Evolutionary conservation across 805 yeast species (phyloP).

Genomic region (Lachancea mirantina): DNA sequence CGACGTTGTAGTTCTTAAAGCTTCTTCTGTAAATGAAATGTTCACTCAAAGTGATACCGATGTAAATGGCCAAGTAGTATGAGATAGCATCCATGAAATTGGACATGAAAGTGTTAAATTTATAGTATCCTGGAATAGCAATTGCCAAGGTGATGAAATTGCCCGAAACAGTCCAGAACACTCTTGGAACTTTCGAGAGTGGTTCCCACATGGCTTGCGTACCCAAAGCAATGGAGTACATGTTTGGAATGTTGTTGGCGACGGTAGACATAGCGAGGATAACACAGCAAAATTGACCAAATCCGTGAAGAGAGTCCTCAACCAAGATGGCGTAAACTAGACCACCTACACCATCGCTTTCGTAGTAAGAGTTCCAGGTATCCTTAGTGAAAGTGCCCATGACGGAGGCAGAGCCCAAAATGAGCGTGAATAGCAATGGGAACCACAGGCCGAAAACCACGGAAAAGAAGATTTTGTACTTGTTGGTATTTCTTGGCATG

Average conservation of each 20-base stretch:
- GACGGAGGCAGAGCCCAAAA: slow-evolving; percentile 81
- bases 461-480: slow-evolving; percentile 53
- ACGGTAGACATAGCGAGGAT: slow-evolving; percentile 78
- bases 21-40: slow-evolving; percentile 74
- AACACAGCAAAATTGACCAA: slow-evolving; percentile 87
- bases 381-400: slow-evolving; percentile 50
- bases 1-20: slow-evolving; percentile 52
- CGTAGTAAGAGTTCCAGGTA: slow-evolving; percentile 45
- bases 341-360: slow-evolving; percentile 64
- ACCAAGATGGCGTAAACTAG: slow-evolving; percentile 73
- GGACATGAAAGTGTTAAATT: slow-evolving; percentile 63
- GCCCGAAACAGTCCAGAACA: slow-evolving; percentile 72
- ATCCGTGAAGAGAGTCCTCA: slow-evolving; percentile 72
- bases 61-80: slow-evolving; percentile 84
- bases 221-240: slow-evolving; percentile 83
- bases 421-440: slow-evolving; percentile 67
- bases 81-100: slow-evolving; percentile 89
- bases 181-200: slow-evolving; percentile 70
- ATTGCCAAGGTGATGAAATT: slow-evolving; percentile 74
- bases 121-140: slow-evolving; percentile 80
- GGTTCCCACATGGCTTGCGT: slow-evolving; percentile 80
- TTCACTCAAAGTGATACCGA: slow-evolving; percentile 67
- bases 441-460: slow-evolving; percentile 55
- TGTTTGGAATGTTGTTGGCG: slow-evolving; percentile 87
- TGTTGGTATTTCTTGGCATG: slow-evolving; percentile 61